A percentile compares a stretch with the other conserved stretches of the same genome.
These are phyloP conservation scores for Daldinia caldariorum DNA, from an alignment of 495 filamentous ascomycete species.

Conservation along the genomic window DNA sequence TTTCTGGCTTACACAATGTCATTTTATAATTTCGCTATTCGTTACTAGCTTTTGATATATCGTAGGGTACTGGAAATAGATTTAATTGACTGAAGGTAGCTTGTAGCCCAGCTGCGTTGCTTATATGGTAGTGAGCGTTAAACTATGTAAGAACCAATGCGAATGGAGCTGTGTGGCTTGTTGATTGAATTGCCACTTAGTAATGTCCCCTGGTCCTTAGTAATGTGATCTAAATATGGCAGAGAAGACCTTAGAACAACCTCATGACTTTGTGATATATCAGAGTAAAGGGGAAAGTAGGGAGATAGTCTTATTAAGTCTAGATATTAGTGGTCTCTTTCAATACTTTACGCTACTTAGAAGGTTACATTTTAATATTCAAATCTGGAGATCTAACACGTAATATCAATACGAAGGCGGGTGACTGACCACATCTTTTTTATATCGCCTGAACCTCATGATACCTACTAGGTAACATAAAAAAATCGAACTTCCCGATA, in stretches of 20 bases:
- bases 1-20: not conserved
- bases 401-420: not conserved
- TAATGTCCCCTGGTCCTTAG: not conserved
- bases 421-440: not conserved
- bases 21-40: not conserved
- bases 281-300: not conserved
- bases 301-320: not conserved
- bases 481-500: too few relatives aligned
- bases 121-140: not conserved
- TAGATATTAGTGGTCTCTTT: not conserved
- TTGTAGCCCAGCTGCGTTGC: not conserved
- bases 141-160: not conserved
- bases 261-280: not conserved
- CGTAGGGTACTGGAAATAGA: not conserved
- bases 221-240: slow-evolving; percentile 1
- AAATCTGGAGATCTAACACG: not conserved
- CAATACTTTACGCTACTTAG: not conserved
- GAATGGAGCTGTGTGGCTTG: not conserved
- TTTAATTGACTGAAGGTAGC: not conserved
- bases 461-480: too few relatives aligned
- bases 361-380: not conserved
- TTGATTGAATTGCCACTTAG: not conserved
- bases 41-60: not conserved
- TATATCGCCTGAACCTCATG: too few relatives aligned
- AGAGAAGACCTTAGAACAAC: not conserved